Conservation (phyloP, 202 grass and related monocot species). For the Zoysia matrella region DNA sequence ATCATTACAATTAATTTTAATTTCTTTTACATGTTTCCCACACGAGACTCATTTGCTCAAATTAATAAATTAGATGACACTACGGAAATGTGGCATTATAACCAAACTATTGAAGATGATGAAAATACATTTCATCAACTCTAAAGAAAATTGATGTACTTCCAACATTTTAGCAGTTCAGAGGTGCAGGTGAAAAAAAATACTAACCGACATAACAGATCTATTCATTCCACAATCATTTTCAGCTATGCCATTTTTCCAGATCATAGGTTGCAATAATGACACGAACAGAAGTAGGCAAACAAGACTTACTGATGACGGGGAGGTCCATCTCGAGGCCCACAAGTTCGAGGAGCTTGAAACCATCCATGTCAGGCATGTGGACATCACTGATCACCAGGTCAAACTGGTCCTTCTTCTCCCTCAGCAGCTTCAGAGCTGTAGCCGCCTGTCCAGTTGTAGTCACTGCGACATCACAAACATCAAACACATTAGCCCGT, state of each 20-base stretch:
- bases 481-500: not conserved
- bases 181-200: not conserved
- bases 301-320: slow-evolving; percentile 80
- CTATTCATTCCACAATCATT: slow-evolving; percentile 35
- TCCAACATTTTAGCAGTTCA: not conserved
- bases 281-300: not conserved
- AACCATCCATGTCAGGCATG: slow-evolving; percentile 99
- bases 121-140: not conserved
- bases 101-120: not conserved
- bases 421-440: slow-evolving; percentile 78
- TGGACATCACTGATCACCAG: slow-evolving; percentile 96
- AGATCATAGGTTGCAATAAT: slow-evolving; percentile 29
- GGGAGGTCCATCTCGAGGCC: slow-evolving; percentile 99
- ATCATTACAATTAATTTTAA: slow-evolving; percentile 8
- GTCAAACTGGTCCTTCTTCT: slow-evolving; percentile 95
- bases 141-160: not conserved
- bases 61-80: slow-evolving; percentile 6
- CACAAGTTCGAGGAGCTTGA: slow-evolving; percentile 92
- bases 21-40: not conserved
- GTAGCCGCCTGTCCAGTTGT: slow-evolving; percentile 72
- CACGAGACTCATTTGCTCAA: slow-evolving; percentile 1
- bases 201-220: slow-evolving; percentile 14
- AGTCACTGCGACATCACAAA: slow-evolving; percentile 70
- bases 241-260: not conserved
- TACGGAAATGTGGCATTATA: not conserved